Percentiles rank a stretch among this genome's conserved stretches.
Evolutionary conservation across 208 protist species (phyloP).

Genomic region (Naegleria gruberi): DNA sequence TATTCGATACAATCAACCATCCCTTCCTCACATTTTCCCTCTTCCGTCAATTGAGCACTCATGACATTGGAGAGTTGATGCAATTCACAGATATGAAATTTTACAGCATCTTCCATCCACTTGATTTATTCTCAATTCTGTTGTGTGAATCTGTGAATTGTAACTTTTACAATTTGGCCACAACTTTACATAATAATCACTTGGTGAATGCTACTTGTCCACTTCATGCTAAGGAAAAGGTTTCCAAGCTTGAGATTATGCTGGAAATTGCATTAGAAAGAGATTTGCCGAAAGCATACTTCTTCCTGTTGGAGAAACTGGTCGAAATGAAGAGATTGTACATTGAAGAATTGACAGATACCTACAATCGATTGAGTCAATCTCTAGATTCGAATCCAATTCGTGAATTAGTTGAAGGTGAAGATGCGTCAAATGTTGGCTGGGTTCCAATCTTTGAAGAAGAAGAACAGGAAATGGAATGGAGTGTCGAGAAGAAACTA

Average conservation of each 20-base stretch:
- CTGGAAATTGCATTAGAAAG: not conserved
- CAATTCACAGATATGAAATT: not conserved
- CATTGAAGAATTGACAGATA: not conserved
- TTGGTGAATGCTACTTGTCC: not conserved
- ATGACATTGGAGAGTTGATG: not conserved
- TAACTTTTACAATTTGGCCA: not conserved
- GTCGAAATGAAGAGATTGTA: not conserved
- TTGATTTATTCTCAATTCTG: not conserved
- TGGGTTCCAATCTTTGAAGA: not conserved
- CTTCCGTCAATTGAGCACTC: not conserved
- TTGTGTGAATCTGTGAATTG: not conserved
- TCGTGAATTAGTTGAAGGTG: not conserved
- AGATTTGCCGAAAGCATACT: not conserved
- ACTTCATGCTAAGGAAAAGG: not conserved
- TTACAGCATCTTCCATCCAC: not conserved
- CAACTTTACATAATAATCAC: not conserved
- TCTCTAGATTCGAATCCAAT: not conserved
- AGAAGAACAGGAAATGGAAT: not conserved
- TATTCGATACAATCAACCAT: not conserved
- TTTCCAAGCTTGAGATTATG: not conserved
- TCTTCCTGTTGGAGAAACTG: not conserved
- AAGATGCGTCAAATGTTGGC: not conserved
- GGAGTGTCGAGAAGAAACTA: not conserved
- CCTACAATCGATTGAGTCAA: not conserved
- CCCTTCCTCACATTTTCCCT: not conserved